Conservation (phyloP, 495 filamentous ascomycete genomes). For the Polyplosphaeria fusca region DNA sequence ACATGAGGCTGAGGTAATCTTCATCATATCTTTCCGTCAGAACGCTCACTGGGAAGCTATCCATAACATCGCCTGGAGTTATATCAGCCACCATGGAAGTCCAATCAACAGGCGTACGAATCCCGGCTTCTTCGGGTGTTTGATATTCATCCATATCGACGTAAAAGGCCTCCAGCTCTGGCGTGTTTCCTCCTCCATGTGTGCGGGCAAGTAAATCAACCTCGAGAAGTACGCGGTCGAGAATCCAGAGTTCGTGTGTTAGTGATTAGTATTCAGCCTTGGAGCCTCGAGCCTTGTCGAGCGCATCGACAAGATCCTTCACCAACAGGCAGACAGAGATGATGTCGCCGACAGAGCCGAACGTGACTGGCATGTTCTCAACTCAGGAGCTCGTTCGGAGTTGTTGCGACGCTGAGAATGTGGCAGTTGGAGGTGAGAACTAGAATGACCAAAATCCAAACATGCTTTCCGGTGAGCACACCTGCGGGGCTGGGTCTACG, state of each 20-base stretch:
- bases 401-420: no score
- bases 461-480: no score
- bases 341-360: slow-evolving; percentile 43
- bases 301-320: slow-evolving; percentile 40
- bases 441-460: no score
- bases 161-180: slow-evolving; percentile 19
- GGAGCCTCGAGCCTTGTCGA: slow-evolving; percentile 38
- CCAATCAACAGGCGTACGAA: slow-evolving; percentile 12
- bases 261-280: slow-evolving; percentile 34
- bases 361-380: slow-evolving; percentile 39
- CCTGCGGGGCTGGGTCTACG: no score
- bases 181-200: neutral
- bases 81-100: slow-evolving; percentile 11
- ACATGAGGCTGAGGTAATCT: no score
- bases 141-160: no score
- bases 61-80: slow-evolving; percentile 10
- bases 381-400: no score
- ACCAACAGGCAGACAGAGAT: slow-evolving; percentile 37
- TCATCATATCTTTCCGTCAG: slow-evolving; percentile 30
- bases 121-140: slow-evolving; percentile 1
- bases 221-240: slow-evolving; percentile 37
- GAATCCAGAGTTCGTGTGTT: slow-evolving; percentile 33
- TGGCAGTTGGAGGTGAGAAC: no score
- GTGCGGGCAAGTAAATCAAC: slow-evolving; percentile 30
- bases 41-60: slow-evolving; percentile 33